Evolutionary conservation across 371 early-diverging fungal genomes (phyloP), one percentile per base, ranked within the genome.

Genomic region (Mortierella sp.): DNA sequence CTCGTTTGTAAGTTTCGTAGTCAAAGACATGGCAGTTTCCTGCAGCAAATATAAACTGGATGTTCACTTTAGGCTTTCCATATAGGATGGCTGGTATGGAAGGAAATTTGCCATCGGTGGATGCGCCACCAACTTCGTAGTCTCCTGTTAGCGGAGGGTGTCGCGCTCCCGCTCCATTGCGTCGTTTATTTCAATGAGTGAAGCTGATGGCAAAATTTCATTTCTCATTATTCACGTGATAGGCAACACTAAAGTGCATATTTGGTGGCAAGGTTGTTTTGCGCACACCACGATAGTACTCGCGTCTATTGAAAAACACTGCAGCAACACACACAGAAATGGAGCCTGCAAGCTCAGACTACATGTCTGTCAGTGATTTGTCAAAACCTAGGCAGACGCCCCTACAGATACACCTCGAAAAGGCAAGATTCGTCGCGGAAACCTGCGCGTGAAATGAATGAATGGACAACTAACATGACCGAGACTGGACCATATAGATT

Each of bases 301-400:
- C 22, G n/a, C 14, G 22, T 18, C 18, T 51, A 51, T 1, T 6
- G 5, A 14, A 45, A 14, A 14, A 18, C 47, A 14, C 11, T 45
- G 1, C 6, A 14, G 5, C 18, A 26, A 54, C 28, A 26, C 2
- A 3, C 18, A 12, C 3, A 26, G 14, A 26, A 20, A 77, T 77
- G 78, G 73, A 77, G 47, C 73, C 66, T 1, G 37, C 69, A 6
- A 78, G 72, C 24, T 67, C 71, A 8, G 75, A 75, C 47, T 79
- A 79, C 66, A 52, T 79, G 57, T 66, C 72, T 20, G 60, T 79
- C 14, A 71, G 69, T 40, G 80, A 79, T 58, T 72, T 79, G 26
- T 68, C 80, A 6, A 67, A 58, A 9, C 75, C 80, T 20, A 47
- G 70, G n/a, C 61, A 54, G 43, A 71, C 75, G 5, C 72, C 75